Evolutionary conservation across 495 filamentous ascomycete genomes (phyloP).

Genomic region (Penicillium simplicissimum): DNA sequence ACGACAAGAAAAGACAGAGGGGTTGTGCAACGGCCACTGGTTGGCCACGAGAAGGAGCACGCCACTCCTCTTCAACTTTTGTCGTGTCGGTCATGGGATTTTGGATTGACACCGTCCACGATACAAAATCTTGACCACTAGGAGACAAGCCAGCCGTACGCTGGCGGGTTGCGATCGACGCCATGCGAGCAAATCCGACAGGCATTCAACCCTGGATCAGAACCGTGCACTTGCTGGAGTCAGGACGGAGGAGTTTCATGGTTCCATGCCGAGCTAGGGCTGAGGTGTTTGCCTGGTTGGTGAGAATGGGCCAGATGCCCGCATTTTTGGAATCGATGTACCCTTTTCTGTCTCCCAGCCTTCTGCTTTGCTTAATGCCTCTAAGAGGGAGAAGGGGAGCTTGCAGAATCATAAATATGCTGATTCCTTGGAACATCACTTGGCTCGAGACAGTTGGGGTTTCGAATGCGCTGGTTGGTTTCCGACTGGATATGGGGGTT

Average conservation of each 20-base stretch:
- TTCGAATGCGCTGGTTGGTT: not conserved
- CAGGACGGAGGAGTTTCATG: conserved; percentile 8
- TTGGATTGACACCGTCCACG: conserved; percentile 2
- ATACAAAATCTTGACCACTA: conserved; percentile 4
- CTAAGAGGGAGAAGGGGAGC: not conserved
- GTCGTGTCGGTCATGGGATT: conserved; percentile 27
- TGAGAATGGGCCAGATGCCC: conserved; percentile 1
- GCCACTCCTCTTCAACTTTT: conserved; percentile 26
- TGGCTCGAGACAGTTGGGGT: not conserved
- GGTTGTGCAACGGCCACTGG: conserved; percentile 19
- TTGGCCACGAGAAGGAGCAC: conserved; percentile 27
- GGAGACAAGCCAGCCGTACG: conserved; percentile 1
- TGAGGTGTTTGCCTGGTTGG: not conserved
- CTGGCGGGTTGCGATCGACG: conserved; percentile 9
- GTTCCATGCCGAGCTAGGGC: conserved; percentile 2
- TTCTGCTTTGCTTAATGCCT: not conserved
- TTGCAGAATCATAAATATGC: not conserved
- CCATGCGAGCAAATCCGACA: conserved; percentile 13
- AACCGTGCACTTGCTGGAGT: conserved; percentile 16
- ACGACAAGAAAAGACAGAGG: conserved; percentile 11
- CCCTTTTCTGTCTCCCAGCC: not conserved
- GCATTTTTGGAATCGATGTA: not conserved
- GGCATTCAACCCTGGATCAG: conserved; percentile 9
- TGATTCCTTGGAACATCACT: not conserved
- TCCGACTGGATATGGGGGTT: not conserved